A percentile compares a stretch with the other conserved stretches of the same genome.
Conservation (phyloP, 2,329 filamentous ascomycete species). For the Aspergillus transmontanensis region DNA sequence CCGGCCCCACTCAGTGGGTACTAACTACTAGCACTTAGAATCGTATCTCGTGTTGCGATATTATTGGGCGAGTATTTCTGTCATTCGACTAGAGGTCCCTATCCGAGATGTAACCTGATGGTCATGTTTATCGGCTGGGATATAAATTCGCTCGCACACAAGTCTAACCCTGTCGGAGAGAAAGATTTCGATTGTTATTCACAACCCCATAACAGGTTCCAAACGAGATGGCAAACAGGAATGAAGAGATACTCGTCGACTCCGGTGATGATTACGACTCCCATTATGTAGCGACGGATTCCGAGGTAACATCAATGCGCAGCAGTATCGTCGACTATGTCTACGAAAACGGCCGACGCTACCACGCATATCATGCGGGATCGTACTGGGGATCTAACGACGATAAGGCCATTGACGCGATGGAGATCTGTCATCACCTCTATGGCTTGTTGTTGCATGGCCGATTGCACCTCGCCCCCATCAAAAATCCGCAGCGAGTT, state of each 20-base stretch:
- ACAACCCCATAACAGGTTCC: background rate
- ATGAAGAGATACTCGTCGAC: background rate
- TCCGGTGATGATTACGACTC: background rate
- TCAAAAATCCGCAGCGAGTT: constrained; percentile 17
- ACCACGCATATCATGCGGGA: constrained; percentile 36
- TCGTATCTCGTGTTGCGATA: background rate
- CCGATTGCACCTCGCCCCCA: background rate
- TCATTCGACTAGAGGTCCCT: background rate
- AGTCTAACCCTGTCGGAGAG: too few relatives aligned
- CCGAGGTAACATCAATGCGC: background rate
- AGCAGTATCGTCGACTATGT: constrained; percentile 30
- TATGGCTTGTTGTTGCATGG: background rate
- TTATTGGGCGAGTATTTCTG: background rate
- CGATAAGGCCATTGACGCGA: background rate
- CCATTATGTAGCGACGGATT: background rate
- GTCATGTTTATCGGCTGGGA: background rate
- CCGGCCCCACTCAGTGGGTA: background rate
- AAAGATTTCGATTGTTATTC: too few relatives aligned
- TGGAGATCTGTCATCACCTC: background rate
- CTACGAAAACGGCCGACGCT: constrained; percentile 34
- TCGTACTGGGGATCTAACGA: constrained; percentile 22
- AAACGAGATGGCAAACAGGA: background rate
- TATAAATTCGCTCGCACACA: background rate
- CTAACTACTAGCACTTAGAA: background rate
- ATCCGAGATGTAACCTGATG: background rate